A percentile compares a stretch with the other conserved stretches of the same genome.
Evolutionary conservation across 257 asterid species (phyloP).

Genomic region (Misopates orontium): DNA sequence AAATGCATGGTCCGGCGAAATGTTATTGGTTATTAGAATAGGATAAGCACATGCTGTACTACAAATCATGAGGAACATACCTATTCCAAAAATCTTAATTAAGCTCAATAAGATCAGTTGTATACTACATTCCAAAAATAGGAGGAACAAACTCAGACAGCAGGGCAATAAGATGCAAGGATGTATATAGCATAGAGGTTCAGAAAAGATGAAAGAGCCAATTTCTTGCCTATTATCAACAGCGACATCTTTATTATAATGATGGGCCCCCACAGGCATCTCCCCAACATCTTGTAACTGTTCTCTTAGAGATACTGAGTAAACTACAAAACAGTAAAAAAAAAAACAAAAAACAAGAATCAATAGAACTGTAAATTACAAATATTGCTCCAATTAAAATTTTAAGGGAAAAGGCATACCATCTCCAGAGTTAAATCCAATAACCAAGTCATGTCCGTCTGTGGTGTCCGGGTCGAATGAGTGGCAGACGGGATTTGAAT

Average conservation of each 20-base stretch:
- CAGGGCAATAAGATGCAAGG: no score
- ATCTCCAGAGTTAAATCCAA: conserved; percentile 94
- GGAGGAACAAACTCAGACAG: no score
- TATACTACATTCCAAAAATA: no score
- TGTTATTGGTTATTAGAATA: no score
- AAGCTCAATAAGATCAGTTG: no score
- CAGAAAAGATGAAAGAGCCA: conserved; percentile 8
- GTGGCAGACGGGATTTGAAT: conserved; percentile 91
- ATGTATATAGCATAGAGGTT: no score
- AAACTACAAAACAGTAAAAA: conserved; percentile 67
- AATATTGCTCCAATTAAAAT: background rate
- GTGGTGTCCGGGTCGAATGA: conserved; percentile 93
- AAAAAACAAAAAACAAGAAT: conserved; percentile 20
- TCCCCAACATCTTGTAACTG: conserved; percentile 95
- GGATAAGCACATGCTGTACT: no score
- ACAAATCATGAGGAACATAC: no score
- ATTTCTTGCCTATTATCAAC: conserved; percentile 73
- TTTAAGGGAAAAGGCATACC: conserved; percentile 47
- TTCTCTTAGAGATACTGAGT: conserved; percentile 87
- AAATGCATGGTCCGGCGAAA: no score
- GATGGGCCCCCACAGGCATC: conserved; percentile 98
- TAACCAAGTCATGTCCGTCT: conserved; percentile 97
- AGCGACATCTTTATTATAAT: conserved; percentile 93
- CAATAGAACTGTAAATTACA: conserved; percentile 1
- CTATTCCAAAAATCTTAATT: no score